phyloP scores from a whole-genome alignment of 129 eudicot genomes.

The Rutidosis leptorrhynchoides region DNA sequence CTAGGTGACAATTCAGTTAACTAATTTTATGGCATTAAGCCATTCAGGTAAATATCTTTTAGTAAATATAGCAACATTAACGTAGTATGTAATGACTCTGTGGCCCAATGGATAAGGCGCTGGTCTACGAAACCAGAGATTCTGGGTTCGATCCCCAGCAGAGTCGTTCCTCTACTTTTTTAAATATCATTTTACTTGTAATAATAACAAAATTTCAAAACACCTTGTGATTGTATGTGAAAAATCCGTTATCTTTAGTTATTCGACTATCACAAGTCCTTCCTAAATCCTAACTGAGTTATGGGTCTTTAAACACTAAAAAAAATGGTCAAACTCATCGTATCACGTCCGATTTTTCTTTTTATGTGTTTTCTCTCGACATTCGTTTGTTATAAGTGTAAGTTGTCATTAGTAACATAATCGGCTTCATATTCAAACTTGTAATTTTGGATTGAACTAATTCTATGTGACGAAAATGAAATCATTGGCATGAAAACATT shows the following conservation, averaged over 20 bases:
- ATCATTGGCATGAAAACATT: neutral
- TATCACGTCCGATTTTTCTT: neutral
- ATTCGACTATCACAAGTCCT: neutral
- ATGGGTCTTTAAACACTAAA: neutral
- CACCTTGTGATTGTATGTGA: neutral
- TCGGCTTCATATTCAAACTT: neutral
- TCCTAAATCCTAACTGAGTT: neutral
- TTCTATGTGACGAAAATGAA: neutral
- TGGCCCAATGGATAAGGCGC: slow-evolving; percentile 93
- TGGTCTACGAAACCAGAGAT: slow-evolving; percentile 92
- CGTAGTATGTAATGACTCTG: too few relatives aligned
- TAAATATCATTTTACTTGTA: too few relatives aligned
- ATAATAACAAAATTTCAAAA: too few relatives aligned
- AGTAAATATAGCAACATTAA: too few relatives aligned
- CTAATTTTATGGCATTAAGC: too few relatives aligned
- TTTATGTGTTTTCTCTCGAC: neutral
- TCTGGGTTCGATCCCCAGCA: slow-evolving; percentile 94
- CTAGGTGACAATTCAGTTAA: too few relatives aligned
- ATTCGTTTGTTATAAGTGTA: neutral
- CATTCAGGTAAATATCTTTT: too few relatives aligned
- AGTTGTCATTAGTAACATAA: neutral
- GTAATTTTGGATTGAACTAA: neutral
- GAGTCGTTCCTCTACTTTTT: slow-evolving; percentile 37
- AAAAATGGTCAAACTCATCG: neutral
- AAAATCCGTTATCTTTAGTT: neutral